These are phyloP conservation scores for Xylaria sp. DNA, from an alignment of 2,329 filamentous ascomycete species.

Conservation along the genomic window DNA sequence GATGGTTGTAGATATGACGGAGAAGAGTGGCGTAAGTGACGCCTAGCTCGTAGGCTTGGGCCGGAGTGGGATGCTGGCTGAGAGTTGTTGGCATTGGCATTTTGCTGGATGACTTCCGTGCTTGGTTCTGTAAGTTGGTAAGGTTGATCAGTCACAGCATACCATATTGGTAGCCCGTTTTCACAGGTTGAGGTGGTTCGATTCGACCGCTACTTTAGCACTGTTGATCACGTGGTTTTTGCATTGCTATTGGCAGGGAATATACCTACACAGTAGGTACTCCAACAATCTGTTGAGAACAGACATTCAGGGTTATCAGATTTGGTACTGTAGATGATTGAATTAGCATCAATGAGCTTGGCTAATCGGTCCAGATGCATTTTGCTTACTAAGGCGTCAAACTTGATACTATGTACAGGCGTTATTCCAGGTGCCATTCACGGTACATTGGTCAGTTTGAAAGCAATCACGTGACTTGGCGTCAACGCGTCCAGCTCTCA, in stretches of 20 bases:
- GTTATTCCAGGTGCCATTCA: not conserved
- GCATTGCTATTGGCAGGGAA: not conserved
- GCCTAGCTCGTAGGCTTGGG: conserved; percentile 42
- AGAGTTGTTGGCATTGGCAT: conserved; percentile 11
- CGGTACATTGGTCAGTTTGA: conserved; percentile 36
- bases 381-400: not conserved
- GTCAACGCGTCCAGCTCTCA: conserved; percentile 35
- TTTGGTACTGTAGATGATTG: not conserved
- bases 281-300: not conserved
- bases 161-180: not conserved
- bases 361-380: not conserved
- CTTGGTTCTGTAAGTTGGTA: not conserved
- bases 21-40: conserved; percentile 42
- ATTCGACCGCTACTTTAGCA: not conserved
- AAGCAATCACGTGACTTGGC: conserved; percentile 40
- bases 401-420: not conserved
- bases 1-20: conserved; percentile 43
- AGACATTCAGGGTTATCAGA: not conserved
- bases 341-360: not conserved
- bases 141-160: not conserved
- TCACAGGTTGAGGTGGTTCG: not conserved
- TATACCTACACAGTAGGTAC: too few species aligned
- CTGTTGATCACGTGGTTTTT: conserved; percentile 13
- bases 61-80: conserved; percentile 34
- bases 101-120: not conserved